Evolutionary conservation across 257 asterid species (phyloP).

Genomic region (Przewalskia tangutica): DNA sequence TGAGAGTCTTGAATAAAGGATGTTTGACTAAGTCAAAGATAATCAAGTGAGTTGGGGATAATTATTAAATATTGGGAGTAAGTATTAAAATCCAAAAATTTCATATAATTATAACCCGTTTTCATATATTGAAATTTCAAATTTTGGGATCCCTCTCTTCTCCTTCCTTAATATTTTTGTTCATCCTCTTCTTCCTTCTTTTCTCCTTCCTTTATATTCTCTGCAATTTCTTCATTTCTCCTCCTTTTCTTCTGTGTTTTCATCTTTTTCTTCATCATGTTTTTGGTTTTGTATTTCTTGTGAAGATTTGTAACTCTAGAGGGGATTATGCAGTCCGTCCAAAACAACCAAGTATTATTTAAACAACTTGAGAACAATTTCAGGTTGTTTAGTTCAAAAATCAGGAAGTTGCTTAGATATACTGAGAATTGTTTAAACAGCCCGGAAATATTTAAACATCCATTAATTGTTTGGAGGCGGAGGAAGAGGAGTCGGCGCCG

Average conservation of each 20-base stretch:
- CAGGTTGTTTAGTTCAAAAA: not conserved
- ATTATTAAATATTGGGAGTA: not conserved
- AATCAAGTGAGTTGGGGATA: not conserved
- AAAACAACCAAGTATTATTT: not conserved
- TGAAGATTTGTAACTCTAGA: not conserved
- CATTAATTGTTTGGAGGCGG: not conserved
- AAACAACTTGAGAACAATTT: not conserved
- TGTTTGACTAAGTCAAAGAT: too few relatives aligned
- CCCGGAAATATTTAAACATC: not conserved
- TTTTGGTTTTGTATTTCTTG: not conserved
- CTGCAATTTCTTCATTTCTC: not conserved
- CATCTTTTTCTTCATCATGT: too few relatives aligned
- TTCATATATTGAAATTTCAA: not conserved
- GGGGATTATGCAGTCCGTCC: not conserved
- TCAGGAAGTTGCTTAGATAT: not conserved
- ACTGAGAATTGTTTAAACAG: not conserved
- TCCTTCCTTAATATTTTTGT: not conserved
- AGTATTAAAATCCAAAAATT: not conserved
- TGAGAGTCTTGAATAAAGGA: too few relatives aligned
- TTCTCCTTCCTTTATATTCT: not conserved
- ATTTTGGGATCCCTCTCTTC: not conserved
- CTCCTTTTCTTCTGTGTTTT: not conserved
- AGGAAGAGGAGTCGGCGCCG: not conserved
- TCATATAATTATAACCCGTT: not conserved
- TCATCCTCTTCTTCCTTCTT: not conserved